Base-by-base conservation (phyloP, 148 eudicot genomes). In the Hydrangea macrophylla region DNA sequence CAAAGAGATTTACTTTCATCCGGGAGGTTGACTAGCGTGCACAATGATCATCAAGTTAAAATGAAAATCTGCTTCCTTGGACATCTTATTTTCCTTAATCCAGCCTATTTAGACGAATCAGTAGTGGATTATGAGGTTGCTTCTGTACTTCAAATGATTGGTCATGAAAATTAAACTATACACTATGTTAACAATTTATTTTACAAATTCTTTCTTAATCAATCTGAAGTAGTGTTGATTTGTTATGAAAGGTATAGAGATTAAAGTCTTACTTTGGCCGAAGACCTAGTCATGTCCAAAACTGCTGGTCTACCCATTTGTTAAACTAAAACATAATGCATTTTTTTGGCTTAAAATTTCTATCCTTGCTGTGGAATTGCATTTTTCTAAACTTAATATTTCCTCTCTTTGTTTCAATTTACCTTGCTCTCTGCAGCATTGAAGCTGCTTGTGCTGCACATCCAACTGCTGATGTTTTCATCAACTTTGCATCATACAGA, bases 391-490 rank as follows among this genome's bases (percentile, higher is more conserved):
- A 13, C 22, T 65, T 60, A 40, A 15, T 2, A 8, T 35, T 37
- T 67, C 15, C 60, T 60, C 61, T 60, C 60, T 58, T 66, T 67
- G 15, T 5, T 31, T 27, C 50, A 51, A 27, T 15, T 56, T 55
- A 4, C 23, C 23, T 26, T 67, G 20, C 58, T 62, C 55, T 44
- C 72, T 68, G 57, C 97, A 94, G 99, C 73, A 70, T 94, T 58
- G 99, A 94, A 83, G 89, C 88, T 23, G 97, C 99, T 39, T 88
- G 91, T 80, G 93, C 99, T 64, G 89, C 93, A 35, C 99, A 94
- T 67, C 96, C 97, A 28, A 94, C 97, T 10, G 97, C 99, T 74
- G 97, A 94, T 84, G 99, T 94, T 58, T 94, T 94, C 42, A 94
- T 94, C 60, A 94, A 94, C 79, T 94, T 94, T 76, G 99, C 99